Conservation (phyloP, 2,329 filamentous ascomycete genomes). For the Aureobasidium sp. region DNA sequence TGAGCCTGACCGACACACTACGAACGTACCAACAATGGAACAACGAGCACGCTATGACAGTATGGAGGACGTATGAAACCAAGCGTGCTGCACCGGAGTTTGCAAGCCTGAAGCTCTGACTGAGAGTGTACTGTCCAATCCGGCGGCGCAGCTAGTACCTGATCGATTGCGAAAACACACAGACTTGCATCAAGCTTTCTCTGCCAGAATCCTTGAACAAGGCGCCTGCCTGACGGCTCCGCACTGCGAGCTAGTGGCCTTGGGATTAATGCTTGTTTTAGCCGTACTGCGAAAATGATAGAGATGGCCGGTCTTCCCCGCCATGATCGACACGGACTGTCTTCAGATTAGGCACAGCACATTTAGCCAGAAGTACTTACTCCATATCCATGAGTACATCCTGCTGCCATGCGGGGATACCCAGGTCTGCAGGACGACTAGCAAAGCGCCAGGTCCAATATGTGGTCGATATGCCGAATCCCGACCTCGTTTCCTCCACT, state of each 20-base stretch:
- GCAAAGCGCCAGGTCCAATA: not conserved
- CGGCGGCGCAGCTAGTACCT: not conserved
- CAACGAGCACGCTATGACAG: too few species aligned
- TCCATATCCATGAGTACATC: not conserved
- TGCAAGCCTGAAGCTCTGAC: not conserved
- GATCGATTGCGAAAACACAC: not conserved
- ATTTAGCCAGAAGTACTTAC: conserved; percentile 5
- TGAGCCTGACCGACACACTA: too few species aligned
- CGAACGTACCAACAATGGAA: too few species aligned
- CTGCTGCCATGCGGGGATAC: not conserved
- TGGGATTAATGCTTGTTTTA: not conserved
- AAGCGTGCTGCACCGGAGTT: not conserved
- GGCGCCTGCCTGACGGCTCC: not conserved
- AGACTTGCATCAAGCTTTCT: not conserved
- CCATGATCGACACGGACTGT: not conserved
- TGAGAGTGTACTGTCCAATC: not conserved
- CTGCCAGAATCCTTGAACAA: not conserved
- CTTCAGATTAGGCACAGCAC: not conserved
- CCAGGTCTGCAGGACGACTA: not conserved
- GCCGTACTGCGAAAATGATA: not conserved
- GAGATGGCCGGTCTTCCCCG: not conserved
- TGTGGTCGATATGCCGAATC: not conserved
- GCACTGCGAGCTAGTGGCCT: not conserved
- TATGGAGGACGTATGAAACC: too few species aligned
- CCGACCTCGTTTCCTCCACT: not conserved